Conservation (phyloP, 2,329 filamentous ascomycete genomes). For the Fusarium xylarioides region DNA sequence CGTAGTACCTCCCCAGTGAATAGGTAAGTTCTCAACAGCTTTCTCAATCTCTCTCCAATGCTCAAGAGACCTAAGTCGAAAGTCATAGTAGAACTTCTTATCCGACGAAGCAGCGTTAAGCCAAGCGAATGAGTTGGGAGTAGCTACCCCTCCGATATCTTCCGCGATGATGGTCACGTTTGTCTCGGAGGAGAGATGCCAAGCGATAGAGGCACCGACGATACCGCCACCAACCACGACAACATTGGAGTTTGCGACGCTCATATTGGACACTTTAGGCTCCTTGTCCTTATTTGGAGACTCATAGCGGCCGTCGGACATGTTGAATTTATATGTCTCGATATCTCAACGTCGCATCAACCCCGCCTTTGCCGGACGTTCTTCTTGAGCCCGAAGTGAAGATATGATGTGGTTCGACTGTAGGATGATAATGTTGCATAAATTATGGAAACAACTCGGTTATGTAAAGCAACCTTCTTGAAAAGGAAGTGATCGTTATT, state of each 20-base stretch:
- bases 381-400: not conserved
- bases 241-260: not conserved
- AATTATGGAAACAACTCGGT: not conserved
- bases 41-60: slow-evolving; percentile 7
- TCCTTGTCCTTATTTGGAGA: not conserved
- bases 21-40: not conserved
- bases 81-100: slow-evolving; percentile 18
- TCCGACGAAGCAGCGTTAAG: slow-evolving; percentile 1
- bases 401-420: not conserved
- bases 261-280: rapidly evolving
- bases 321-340: not conserved
- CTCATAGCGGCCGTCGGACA: rapidly evolving
- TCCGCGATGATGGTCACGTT: slow-evolving; percentile 15
- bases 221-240: slow-evolving; percentile 19
- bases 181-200: slow-evolving; percentile 12
- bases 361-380: not conserved
- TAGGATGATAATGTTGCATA: not conserved
- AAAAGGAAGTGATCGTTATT: not conserved
- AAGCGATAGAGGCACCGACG: slow-evolving; percentile 19
- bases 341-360: not conserved
- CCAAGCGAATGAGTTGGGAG: slow-evolving; percentile 16
- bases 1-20: slow-evolving; percentile 1
- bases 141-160: slow-evolving; percentile 15
- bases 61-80: slow-evolving; percentile 1
- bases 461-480: not conserved